Base-by-base conservation (phyloP, 768 basidiomycete species). In the Termitomyces sp. region DNA sequence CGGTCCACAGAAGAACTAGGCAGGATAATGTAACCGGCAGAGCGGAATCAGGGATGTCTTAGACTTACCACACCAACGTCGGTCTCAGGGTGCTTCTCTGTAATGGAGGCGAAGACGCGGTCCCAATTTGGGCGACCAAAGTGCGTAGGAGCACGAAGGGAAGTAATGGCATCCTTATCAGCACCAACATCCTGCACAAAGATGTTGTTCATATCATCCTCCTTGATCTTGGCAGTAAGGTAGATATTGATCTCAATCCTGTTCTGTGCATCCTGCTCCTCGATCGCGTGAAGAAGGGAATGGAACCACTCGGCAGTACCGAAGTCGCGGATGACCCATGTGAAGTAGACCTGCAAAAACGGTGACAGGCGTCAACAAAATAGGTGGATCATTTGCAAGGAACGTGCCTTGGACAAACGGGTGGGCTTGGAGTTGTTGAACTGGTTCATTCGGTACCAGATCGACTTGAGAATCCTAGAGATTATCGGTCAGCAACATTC, bases 401-500 rank as follows among this genome's bases (percentile, higher is more conserved):
- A 43, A 50, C 41, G 9, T 47, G 84, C 90, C 76, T 98, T 97
- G 52, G 89, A 90, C 43, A 97, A 82, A 50, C 91, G 82, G 1
- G 94, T 95, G 14, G 85, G 83, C 71, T 86, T 87, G 26, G 82
- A 82, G 62, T 78, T 74, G 67, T 88, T 83, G 67, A 93, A 81
- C 74, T 88, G 88, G 75, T 95, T 96, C 89, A 95, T 89, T 58
- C 93, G 89, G 76, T 97, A 98, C 94, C 94, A 95, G 67, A 95
- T 92, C 14, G 89, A 88, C 72, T 95, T 93, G 56, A 93, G 74
- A 65, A 92, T 93, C 53, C 89, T 90, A 63, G 10, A 20, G n/a
- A 59, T 43, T n/a, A 43, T 55, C 44, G 4, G 6, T 60, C 16
- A 63, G 36, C 6, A 12, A 16, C 38, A 23, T 30, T 18, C 7